Base-by-base conservation (phyloP, 768 basidiomycete species). In the Hygrophoropsis aurantiaca region DNA sequence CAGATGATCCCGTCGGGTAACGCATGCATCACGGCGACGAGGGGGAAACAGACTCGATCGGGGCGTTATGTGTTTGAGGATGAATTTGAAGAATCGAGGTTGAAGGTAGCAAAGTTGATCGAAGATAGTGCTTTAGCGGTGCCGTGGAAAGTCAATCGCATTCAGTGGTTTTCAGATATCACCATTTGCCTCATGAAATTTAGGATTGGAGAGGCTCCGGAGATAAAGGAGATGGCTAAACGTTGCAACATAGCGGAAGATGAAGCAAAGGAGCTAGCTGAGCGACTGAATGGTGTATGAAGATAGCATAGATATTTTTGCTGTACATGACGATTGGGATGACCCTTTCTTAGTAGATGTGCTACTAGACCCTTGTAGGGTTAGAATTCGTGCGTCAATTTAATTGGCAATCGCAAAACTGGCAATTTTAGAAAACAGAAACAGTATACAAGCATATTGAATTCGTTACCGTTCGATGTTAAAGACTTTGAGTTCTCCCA, bases 11-110 rank as follows among this genome's bases (percentile, higher is more conserved):
- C 60, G 2, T 42, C 50, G 13, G 64, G 58, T 4, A 53, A 61
- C 7, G 68, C 62, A 2, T 70, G 68, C 41, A 55, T 68, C 44
- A 68, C 67, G 2, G 61, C 66, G 8, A 62, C 44, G 1, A 11
- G 45, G 42, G 45, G 48, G 21, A 51, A 64, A n/a, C n/a, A 40
- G n/a, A 45, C 15, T 35, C 18, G 21, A 10, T 52, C 32, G 26
- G 50, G 51, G 3, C 51, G 18, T 3, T 36, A 57, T 40, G 44
- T 40, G n/a, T 57, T 58, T 16, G 50, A 57, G 11, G 51, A 56
- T 1, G 62, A 62, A 35, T 61, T 52, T 36, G 47, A 51, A 23
- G 51, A 58, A 42, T 52, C 55, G 25, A 42, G 39, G 44, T 35
- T 35, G 38, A 42, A 44, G n/a, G 30, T 53, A 18, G 23, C 38